Conservation (phyloP, 768 basidiomycete species). For the Amanita rubescens region DNA sequence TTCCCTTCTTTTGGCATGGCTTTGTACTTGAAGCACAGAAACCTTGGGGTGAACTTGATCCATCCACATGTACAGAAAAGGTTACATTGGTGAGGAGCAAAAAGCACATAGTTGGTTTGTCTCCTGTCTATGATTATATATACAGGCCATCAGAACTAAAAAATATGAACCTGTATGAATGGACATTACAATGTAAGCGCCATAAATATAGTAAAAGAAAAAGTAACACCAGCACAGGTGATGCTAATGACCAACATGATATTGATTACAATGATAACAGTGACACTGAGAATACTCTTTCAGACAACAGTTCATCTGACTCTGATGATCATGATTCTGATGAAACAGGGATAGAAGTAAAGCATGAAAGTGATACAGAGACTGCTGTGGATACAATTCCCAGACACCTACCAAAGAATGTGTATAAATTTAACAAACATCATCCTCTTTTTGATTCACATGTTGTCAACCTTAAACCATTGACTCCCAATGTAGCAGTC, state of each 20-base stretch:
- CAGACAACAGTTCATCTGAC: too few relatives aligned
- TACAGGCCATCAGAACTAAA: slow-evolving; percentile 14
- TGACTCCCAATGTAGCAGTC: slow-evolving; percentile 15
- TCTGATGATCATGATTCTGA: slow-evolving; percentile 7
- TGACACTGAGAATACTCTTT: too few relatives aligned
- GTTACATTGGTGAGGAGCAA: slow-evolving; percentile 7
- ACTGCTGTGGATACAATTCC: background rate
- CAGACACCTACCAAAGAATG: background rate
- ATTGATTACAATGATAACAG: too few relatives aligned
- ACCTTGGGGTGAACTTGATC: slow-evolving; percentile 9
- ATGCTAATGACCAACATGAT: too few relatives aligned
- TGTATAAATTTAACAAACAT: background rate
- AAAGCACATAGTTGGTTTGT: slow-evolving; percentile 12
- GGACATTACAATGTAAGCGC: slow-evolving; percentile 13
- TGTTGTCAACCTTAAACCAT: background rate
- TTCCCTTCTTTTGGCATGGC: slow-evolving; percentile 20
- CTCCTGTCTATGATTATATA: slow-evolving; percentile 20
- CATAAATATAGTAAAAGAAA: slow-evolving; percentile 4
- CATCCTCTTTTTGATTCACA: background rate
- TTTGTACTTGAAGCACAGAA: slow-evolving; percentile 16
- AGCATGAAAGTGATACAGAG: background rate
- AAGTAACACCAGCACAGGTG: too few relatives aligned
- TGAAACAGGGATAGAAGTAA: too few relatives aligned
- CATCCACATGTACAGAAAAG: slow-evolving; percentile 9
- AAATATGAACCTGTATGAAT: slow-evolving; percentile 19